These are phyloP conservation scores for Solanum chmielewskii DNA, from an alignment of 257 asterid species.

Conservation along the genomic window DNA sequence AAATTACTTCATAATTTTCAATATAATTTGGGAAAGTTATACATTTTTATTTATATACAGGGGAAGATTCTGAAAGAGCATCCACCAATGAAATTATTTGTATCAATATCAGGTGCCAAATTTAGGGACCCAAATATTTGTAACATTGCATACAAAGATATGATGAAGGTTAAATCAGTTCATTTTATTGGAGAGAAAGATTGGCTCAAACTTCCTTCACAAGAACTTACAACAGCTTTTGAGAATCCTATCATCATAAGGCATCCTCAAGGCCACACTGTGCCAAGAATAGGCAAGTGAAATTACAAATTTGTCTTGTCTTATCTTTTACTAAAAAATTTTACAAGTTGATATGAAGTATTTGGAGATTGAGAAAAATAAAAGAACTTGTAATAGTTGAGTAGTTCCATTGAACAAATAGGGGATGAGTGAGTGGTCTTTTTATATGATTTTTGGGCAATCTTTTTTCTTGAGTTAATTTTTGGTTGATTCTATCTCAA, in stretches of 20 bases:
- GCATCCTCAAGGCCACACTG: constrained; percentile 67
- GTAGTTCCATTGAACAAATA: too few species aligned
- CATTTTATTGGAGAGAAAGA: constrained; percentile 60
- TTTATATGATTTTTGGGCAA: neutral
- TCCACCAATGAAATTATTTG: constrained; percentile 32
- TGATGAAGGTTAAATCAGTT: constrained; percentile 38
- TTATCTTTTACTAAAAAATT: neutral
- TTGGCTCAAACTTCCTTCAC: constrained; percentile 51
- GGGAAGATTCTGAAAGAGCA: constrained; percentile 44
- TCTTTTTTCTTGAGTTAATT: too few species aligned
- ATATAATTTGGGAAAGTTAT: neutral
- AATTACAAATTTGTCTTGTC: neutral
- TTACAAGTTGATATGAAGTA: neutral
- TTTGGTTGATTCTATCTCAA: neutral
- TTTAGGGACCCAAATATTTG: constrained; percentile 41
- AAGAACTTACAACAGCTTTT: constrained; percentile 45
- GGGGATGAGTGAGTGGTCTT: too few species aligned
- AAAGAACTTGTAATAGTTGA: neutral
- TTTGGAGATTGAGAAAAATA: neutral
- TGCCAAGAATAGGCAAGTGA: constrained; percentile 45
- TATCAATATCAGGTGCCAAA: constrained; percentile 55
- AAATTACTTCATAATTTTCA: neutral
- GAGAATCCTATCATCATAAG: constrained; percentile 34
- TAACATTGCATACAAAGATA: constrained; percentile 41
- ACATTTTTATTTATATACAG: constrained; percentile 3